Evolutionary conservation across 2,329 filamentous ascomycete genomes (phyloP), one percentile per base, ranked within the genome.

Genomic region (Ceratocystis eucalypticola): DNA sequence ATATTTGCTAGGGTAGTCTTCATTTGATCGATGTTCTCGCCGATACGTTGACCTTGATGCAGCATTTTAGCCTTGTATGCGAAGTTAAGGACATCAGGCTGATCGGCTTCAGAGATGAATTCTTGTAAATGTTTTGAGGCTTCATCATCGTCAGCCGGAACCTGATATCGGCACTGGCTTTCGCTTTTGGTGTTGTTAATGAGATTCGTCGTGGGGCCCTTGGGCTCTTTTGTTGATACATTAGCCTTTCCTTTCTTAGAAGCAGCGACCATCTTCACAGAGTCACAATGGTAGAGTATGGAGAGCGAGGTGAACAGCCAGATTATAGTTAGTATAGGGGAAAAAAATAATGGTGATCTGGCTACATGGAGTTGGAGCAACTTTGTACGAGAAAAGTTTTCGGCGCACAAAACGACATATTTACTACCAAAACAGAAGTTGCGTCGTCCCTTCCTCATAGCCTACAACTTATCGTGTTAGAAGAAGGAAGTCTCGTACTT

Each of bases 11-110:
- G 53, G 5, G 67, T 64, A 17, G 22, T 66, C n/a, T 62, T 62
- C 33, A 68, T 48, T 15, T 65, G 37, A 22, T 68, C 64, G 10
- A 68, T 66, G 7, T 55, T 45, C 12, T 55, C 28, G 1, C 48
- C 20, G 2, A 68, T 25, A 2, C 62, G 15, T n/a, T 68, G 67
- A 6, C 61, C 30, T 20, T 68, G 64, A 7, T 66, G 48, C 12
- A 68, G 41, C 30, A 66, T 48, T 22, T 66, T 68, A 45, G 67
- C 64, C 45, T 68, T 68, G 44, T 66, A 68, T 2, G 67, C 67
- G 30, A 66, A 68, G 2, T 62, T 55, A 7, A 68, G 45, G 15
- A 68, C 46, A 28, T 68, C 64, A 33, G 46, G 28, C 6, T 66
- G 64, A 45, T 28, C 55, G 33, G 67, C 61, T 12, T 62, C 41